These are phyloP conservation scores for Aspergillus melleus DNA, from an alignment of 2,329 filamentous ascomycete genomes.

Conservation along the genomic window DNA sequence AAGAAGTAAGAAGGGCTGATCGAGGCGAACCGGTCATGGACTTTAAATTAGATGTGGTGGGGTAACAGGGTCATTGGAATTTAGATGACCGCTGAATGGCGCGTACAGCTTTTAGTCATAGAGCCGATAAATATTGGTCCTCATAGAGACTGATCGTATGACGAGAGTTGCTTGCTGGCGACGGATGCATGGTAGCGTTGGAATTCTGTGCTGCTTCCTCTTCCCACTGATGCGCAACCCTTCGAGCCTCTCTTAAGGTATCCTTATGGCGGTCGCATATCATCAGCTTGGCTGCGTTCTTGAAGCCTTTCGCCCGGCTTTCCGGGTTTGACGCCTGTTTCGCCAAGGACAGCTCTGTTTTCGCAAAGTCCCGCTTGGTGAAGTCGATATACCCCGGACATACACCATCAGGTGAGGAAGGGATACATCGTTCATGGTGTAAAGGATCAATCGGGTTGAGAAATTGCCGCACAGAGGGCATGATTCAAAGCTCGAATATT, in stretches of 20 bases:
- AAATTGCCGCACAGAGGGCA: too few relatives aligned
- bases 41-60: not conserved
- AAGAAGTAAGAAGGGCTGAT: too few relatives aligned
- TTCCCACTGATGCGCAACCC: slow-evolving; percentile 1
- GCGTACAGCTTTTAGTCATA: not conserved
- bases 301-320: slow-evolving; percentile 6
- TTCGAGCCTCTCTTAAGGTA: not conserved
- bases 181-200: slow-evolving; percentile 4
- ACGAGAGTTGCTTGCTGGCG: slow-evolving; percentile 1
- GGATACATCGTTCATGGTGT: slow-evolving; percentile 10
- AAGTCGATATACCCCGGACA: slow-evolving; percentile 3
- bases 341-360: slow-evolving; percentile 5
- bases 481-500: too few relatives aligned
- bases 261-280: slow-evolving; percentile 4
- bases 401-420: slow-evolving; percentile 2
- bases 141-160: slow-evolving; percentile 2
- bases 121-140: not conserved
- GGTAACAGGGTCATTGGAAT: slow-evolving; percentile 3
- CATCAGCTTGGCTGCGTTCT: slow-evolving; percentile 8
- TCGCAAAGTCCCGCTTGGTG: not conserved
- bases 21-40: slow-evolving; percentile 3
- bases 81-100: slow-evolving; percentile 1
- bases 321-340: slow-evolving; percentile 1
- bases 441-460: too few relatives aligned
- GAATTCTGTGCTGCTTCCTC: slow-evolving; percentile 4